Conservation (phyloP, 2,329 filamentous ascomycete genomes). For the Pestalotiopsis fici region DNA sequence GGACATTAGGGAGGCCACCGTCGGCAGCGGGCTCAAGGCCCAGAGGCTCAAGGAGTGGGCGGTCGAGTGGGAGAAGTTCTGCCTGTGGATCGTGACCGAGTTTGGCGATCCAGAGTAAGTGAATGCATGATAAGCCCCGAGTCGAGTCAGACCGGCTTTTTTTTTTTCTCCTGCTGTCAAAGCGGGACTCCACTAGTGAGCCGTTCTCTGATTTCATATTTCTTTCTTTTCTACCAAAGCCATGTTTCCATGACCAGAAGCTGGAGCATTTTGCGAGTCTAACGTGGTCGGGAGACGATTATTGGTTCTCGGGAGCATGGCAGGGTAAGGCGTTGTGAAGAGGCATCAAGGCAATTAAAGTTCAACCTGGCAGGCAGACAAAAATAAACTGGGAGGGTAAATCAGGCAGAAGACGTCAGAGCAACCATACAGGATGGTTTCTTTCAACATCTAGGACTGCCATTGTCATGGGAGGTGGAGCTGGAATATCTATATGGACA, state of each 20-base stretch:
- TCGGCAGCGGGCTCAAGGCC: conserved; percentile 72
- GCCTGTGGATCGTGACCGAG: conserved; percentile 84
- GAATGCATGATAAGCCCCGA: not conserved
- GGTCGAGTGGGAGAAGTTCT: conserved; percentile 84
- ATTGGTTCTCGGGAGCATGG: not conserved
- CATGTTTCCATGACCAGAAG: not conserved
- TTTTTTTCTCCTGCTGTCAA: too few species aligned
- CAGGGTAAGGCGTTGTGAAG: not conserved
- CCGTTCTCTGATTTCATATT: not conserved
- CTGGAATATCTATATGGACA: not conserved
- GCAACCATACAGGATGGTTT: not conserved
- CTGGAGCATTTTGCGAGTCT: not conserved
- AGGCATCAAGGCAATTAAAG: conserved; percentile 1
- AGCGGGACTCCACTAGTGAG: not conserved
- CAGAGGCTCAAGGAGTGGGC: conserved; percentile 76
- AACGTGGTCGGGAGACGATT: not conserved
- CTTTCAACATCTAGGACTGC: not conserved
- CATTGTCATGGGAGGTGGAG: not conserved
- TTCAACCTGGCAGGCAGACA: conserved; percentile 9
- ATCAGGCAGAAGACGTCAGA: not conserved
- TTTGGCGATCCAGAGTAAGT: conserved; percentile 46
- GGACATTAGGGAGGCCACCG: conserved; percentile 72
- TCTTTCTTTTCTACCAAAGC: not conserved
- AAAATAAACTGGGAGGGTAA: not conserved
- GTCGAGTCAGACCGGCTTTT: not conserved